Evolutionary conservation across 2,329 filamentous ascomycete genomes (phyloP).

Genomic region (Bisporella sp.): DNA sequence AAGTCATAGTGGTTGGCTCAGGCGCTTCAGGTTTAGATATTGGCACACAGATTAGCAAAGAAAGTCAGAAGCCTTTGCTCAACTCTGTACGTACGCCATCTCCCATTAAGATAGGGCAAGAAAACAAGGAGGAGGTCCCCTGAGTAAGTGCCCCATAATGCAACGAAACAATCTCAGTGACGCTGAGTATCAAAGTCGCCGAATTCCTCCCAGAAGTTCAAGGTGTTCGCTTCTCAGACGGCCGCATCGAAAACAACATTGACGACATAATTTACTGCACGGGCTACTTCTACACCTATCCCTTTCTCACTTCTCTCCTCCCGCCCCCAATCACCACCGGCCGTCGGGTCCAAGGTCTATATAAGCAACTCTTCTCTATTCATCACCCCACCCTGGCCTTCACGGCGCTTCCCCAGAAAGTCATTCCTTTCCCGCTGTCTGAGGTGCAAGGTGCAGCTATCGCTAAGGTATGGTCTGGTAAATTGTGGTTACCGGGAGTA

Average conservation of each 20-base stretch:
- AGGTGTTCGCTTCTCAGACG: conserved; percentile 61
- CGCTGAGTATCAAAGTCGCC: conserved; percentile 65
- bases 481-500: conserved; percentile 54
- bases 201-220: conserved; percentile 46
- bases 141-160: conserved; percentile 49
- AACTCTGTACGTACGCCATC: conserved; percentile 52
- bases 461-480: conserved; percentile 69
- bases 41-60: conserved; percentile 61
- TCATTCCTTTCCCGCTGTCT: conserved; percentile 80
- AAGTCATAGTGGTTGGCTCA: conserved; percentile 78
- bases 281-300: conserved; percentile 79
- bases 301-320: conserved; percentile 52
- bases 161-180: conserved; percentile 62
- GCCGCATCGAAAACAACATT: conserved; percentile 55
- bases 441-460: conserved; percentile 76
- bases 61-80: conserved; percentile 55
- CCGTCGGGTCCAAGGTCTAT: conserved; percentile 62
- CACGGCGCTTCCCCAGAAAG: conserved; percentile 65
- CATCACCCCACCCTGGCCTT: conserved; percentile 74
- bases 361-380: conserved; percentile 73
- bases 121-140: conserved; percentile 40
- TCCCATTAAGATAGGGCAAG: conserved; percentile 24
- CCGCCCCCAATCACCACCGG: conserved; percentile 61
- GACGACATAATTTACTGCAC: conserved; percentile 83
- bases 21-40: conserved; percentile 82